A percentile compares a stretch with the other conserved stretches of the same genome.
phyloP scores from a whole-genome alignment of 495 filamentous ascomycete species.

The Tuber brumale region DNA sequence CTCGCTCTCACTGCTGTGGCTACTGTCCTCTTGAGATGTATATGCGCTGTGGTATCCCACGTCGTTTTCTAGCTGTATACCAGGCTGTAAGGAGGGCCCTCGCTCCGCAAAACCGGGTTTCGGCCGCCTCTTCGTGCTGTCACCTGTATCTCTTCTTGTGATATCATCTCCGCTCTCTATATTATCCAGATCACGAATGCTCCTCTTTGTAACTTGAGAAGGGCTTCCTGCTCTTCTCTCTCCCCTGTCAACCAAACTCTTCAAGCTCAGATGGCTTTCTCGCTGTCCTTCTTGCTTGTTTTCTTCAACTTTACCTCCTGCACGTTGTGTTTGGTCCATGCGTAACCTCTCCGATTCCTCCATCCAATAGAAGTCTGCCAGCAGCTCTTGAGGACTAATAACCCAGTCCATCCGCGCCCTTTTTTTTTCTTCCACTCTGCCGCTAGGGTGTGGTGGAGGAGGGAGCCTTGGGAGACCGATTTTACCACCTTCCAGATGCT shows the following conservation, averaged over 20 bases:
- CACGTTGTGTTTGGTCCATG: conserved; percentile 12
- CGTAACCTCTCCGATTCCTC: conserved; percentile 26
- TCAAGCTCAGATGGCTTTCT: conserved; percentile 25
- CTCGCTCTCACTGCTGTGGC: conserved; percentile 28
- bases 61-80: conserved; percentile 19
- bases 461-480: conserved; percentile 20
- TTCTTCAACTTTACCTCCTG: conserved; percentile 8
- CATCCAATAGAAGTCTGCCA: conserved; percentile 42
- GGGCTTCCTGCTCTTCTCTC: conserved; percentile 21
- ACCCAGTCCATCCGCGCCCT: conserved; percentile 40
- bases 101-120: conserved; percentile 14
- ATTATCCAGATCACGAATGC: conserved; percentile 12
- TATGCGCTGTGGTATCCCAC: conserved; percentile 11
- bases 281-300: conserved; percentile 15
- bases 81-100: conserved; percentile 9
- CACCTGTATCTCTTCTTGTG: conserved; percentile 11
- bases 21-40: conserved; percentile 29
- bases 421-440: conserved; percentile 28
- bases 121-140: conserved; percentile 11
- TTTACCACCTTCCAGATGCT: conserved; percentile 8
- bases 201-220: conserved; percentile 29
- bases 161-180: conserved; percentile 8
- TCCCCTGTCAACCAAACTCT: conserved; percentile 26
- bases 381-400: conserved; percentile 35
- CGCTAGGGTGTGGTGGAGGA: conserved; percentile 29